Percentiles rank a stretch among this genome's conserved stretches.
These are phyloP conservation scores for Alternaria angustiovoidea DNA, from an alignment of 2,329 filamentous ascomycete species.

Conservation along the genomic window DNA sequence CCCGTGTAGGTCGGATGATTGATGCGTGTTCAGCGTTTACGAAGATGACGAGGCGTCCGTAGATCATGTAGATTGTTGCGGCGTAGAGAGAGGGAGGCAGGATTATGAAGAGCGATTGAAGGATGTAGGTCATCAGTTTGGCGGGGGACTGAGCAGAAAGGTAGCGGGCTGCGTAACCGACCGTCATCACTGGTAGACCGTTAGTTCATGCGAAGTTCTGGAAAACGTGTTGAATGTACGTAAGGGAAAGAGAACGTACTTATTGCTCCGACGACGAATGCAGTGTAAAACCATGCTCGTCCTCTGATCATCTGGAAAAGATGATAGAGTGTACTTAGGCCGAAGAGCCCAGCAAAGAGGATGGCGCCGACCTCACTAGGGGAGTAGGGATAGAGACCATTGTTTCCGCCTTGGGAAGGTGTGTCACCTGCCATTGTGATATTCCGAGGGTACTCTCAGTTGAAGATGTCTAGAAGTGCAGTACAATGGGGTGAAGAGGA, in stretches of 20 bases:
- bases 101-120: conserved; percentile 51
- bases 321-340: conserved; percentile 27
- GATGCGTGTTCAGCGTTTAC: conserved; percentile 53
- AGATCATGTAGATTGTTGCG: conserved; percentile 56
- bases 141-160: conserved; percentile 25
- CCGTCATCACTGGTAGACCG: conserved; percentile 29
- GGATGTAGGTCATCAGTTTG: conserved; percentile 41
- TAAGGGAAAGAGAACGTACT: conserved; percentile 5
- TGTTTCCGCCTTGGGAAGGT: neutral
- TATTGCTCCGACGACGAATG: conserved; percentile 27
- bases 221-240: neutral
- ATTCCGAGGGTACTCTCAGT: neutral
- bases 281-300: conserved; percentile 36
- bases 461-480: neutral
- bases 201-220: neutral
- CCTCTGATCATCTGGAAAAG: conserved; percentile 25
- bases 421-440: neutral
- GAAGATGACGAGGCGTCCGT: conserved; percentile 49
- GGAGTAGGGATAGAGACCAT: conserved; percentile 19
- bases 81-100: conserved; percentile 55
- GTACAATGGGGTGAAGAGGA: neutral
- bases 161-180: conserved; percentile 27
- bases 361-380: conserved; percentile 23
- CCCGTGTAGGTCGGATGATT: conserved; percentile 52
- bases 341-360: conserved; percentile 24